Evolutionary conservation across 352 stramenopile genomes (phyloP).

Genomic region (Phytophthora lateralis): DNA sequence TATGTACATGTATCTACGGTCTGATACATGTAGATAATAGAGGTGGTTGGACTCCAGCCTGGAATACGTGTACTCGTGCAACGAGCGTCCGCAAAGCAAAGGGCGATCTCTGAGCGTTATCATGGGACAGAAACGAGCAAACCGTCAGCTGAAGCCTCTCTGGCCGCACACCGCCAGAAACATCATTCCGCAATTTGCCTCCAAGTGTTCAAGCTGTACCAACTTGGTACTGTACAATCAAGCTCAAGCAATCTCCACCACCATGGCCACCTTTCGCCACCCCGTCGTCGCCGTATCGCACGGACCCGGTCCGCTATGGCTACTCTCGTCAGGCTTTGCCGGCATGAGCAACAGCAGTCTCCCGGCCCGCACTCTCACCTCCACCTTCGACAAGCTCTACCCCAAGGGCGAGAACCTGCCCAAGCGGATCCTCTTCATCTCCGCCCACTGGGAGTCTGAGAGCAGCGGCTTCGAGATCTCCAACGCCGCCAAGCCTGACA

Average conservation of each 20-base stretch:
- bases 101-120: slow-evolving; percentile 1
- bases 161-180: slow-evolving; percentile 9
- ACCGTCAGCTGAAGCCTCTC: not conserved
- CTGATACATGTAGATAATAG: too few species aligned
- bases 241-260: not conserved
- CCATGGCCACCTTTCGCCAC: slow-evolving; percentile 34
- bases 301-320: slow-evolving; percentile 55
- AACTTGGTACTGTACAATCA: not conserved
- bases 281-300: slow-evolving; percentile 56
- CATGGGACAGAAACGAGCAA: slow-evolving; percentile 1
- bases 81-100: not conserved
- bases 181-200: slow-evolving; percentile 24
- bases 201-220: not conserved
- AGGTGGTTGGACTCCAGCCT: too few species aligned
- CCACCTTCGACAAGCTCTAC: slow-evolving; percentile 47
- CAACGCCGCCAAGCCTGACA: slow-evolving; percentile 45
- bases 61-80: too few species aligned
- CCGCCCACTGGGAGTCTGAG: slow-evolving; percentile 85
- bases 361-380: slow-evolving; percentile 26
- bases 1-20: too few species aligned
- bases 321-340: slow-evolving; percentile 46
- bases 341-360: slow-evolving; percentile 37
- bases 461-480: slow-evolving; percentile 53
- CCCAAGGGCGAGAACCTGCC: slow-evolving; percentile 43
- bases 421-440: slow-evolving; percentile 84